phyloP scores from a whole-genome alignment of 169 alveolate genomes.

The Cryptosporidium canis region DNA sequence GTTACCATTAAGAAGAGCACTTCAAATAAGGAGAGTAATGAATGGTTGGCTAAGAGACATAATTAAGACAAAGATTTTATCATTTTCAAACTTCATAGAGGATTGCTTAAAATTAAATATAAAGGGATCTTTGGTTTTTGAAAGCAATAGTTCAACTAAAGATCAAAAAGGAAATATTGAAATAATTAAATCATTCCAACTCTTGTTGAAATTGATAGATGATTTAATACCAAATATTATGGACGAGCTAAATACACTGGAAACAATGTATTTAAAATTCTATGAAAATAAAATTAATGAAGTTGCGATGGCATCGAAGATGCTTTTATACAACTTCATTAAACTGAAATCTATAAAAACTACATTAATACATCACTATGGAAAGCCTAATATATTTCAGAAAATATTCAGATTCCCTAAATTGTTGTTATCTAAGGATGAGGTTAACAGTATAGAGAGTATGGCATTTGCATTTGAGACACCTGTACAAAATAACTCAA shows the following conservation, averaged over 20 bases:
- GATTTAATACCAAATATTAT: conserved; percentile 7
- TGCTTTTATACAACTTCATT: not conserved
- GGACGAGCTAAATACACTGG: conserved; percentile 51
- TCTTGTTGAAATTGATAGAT: not conserved
- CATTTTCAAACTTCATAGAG: conserved; percentile 27
- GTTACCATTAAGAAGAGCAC: conserved; percentile 50
- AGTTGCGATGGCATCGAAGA: not conserved
- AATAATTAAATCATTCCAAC: not conserved
- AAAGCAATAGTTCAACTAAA: not conserved
- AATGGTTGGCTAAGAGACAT: conserved; percentile 16
- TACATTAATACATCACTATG: conserved; percentile 50
- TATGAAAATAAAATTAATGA: conserved; percentile 35
- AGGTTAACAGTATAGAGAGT: conserved; percentile 15
- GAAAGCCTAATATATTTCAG: conserved; percentile 49
- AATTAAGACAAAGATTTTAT: conserved; percentile 7
- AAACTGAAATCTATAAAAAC: conserved; percentile 43
- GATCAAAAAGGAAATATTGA: not conserved
- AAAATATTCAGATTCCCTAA: conserved; percentile 61
- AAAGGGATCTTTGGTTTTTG: conserved; percentile 22
- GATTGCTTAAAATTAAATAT: not conserved
- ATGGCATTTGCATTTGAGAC: not conserved
- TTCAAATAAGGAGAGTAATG: conserved; percentile 61
- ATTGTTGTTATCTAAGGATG: not conserved
- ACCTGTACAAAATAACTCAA: conserved; percentile 23
- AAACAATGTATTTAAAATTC: conserved; percentile 8